Evolutionary conservation across 2,329 filamentous ascomycete genomes (phyloP).

Genomic region (Colletotrichum orbiculare): DNA sequence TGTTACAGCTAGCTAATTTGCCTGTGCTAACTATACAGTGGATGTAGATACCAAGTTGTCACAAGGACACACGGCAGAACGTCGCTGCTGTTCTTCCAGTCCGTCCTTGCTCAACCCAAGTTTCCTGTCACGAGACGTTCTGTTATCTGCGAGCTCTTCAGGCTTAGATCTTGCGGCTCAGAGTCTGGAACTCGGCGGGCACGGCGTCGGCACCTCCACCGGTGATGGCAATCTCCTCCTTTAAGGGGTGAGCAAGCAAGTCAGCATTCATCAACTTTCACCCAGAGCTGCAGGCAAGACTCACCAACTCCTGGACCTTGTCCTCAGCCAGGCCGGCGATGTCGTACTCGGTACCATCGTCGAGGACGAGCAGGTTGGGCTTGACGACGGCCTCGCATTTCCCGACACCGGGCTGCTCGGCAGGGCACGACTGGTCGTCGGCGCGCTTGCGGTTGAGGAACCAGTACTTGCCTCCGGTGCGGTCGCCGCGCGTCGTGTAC

Average conservation of each 20-base stretch:
- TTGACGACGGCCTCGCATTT: slow-evolving; percentile 25
- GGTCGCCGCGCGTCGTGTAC: slow-evolving; percentile 23
- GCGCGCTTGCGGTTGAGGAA: slow-evolving; percentile 26
- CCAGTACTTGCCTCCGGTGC: slow-evolving; percentile 21
- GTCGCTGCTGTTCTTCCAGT: neutral
- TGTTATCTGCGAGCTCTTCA: neutral
- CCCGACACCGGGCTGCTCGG: slow-evolving; percentile 19
- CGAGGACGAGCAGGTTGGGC: slow-evolving; percentile 19
- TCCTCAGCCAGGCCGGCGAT: slow-evolving; percentile 20
- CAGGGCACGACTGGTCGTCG: slow-evolving; percentile 21
- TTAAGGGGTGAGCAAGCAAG: neutral
- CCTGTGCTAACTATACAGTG: neutral
- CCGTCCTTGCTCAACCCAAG: neutral
- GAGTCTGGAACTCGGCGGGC: slow-evolving; percentile 21
- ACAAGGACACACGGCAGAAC: slow-evolving; percentile 1
- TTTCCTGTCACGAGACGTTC: neutral
- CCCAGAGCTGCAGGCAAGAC: neutral
- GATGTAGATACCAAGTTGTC: neutral
- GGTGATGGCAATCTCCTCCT: slow-evolving; percentile 21
- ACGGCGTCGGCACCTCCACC: slow-evolving; percentile 23
- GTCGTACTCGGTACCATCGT: slow-evolving; percentile 25
- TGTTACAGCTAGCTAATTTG: neutral
- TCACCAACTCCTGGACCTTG: slow-evolving; percentile 20
- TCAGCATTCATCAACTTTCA: neutral
- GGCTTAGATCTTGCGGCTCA: slow-evolving; percentile 7